phyloP scores from a whole-genome alignment of 148 eudicot genomes.

The Mesembryanthemum crystallinum region DNA sequence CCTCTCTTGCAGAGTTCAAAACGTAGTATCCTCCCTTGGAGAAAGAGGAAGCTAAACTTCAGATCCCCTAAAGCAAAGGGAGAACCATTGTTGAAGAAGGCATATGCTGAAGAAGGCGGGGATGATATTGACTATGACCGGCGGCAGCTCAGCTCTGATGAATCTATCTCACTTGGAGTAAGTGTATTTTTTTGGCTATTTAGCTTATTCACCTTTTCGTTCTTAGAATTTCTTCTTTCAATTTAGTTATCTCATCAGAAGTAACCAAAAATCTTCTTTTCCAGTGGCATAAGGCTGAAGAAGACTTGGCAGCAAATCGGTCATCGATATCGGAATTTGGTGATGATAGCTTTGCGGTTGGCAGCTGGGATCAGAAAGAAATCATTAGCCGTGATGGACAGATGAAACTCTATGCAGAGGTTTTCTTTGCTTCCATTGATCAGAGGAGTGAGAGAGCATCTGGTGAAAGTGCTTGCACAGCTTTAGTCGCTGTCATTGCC shows the following conservation, averaged over 20 bases:
- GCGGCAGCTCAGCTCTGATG: slow-evolving; percentile 89
- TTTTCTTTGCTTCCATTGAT: slow-evolving; percentile 90
- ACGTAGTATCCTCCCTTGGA: slow-evolving; percentile 87
- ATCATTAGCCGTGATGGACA: slow-evolving; percentile 80
- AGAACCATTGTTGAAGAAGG: slow-evolving; percentile 84
- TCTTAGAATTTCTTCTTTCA: too few species aligned
- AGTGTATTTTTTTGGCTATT: too few species aligned
- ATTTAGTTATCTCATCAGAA: too few species aligned
- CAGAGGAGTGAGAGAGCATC: slow-evolving; percentile 92
- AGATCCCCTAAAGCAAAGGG: slow-evolving; percentile 82
- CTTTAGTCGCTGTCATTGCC: slow-evolving; percentile 91
- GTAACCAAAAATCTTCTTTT: too few species aligned
- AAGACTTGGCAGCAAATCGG: slow-evolving; percentile 57
- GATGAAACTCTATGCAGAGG: slow-evolving; percentile 74
- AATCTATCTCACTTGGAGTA: slow-evolving; percentile 62
- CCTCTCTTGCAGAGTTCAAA: slow-evolving; percentile 48
- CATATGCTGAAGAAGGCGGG: slow-evolving; percentile 85
- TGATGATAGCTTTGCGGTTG: slow-evolving; percentile 87
- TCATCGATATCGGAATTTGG: slow-evolving; percentile 85
- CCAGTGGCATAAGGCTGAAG: slow-evolving; percentile 63
- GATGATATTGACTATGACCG: slow-evolving; percentile 94
- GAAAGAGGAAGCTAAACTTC: slow-evolving; percentile 76
- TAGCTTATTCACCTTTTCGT: too few species aligned
- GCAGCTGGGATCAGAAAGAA: slow-evolving; percentile 86
- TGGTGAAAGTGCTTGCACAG: slow-evolving; percentile 97